phyloP scores from a whole-genome alignment of 2,329 filamentous ascomycete species.

The Cadophora sp. region DNA sequence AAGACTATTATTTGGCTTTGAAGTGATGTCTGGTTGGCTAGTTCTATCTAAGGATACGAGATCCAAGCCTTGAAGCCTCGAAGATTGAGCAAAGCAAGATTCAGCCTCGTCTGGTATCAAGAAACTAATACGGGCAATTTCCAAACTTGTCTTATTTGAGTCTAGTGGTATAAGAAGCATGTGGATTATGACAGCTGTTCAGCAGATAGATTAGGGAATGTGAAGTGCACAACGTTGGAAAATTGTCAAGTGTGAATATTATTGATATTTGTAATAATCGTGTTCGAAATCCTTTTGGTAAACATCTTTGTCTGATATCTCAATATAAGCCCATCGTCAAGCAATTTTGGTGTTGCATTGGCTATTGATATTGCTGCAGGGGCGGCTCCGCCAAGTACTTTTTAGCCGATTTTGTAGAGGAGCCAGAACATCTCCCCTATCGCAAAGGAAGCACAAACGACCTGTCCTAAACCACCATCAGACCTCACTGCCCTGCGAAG shows the following conservation, averaged over 20 bases:
- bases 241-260: background rate
- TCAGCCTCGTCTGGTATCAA: conserved; percentile 35
- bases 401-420: conserved; percentile 21
- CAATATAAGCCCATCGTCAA: background rate
- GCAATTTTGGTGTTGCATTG: conserved; percentile 7
- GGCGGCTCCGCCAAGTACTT: conserved; percentile 27
- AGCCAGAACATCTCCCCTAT: conserved; percentile 33
- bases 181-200: background rate
- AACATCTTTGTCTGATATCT: background rate
- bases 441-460: conserved; percentile 28
- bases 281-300: background rate
- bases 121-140: conserved; percentile 14
- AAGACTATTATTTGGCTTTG: background rate
- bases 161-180: conserved; percentile 9
- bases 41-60: background rate
- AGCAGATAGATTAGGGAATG: background rate
- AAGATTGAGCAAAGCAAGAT: conserved; percentile 14
- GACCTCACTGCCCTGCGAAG: conserved; percentile 26
- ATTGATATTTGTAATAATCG: too few relatives aligned
- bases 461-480: conserved; percentile 26
- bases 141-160: conserved; percentile 5
- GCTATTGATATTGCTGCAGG: background rate
- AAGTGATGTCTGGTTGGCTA: background rate
- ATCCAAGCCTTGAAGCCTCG: background rate
- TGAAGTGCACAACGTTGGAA: background rate